Evolutionary conservation across 2,329 filamentous ascomycete genomes (phyloP), one percentile per base, ranked within the genome.

Genomic region (Neopestalotiopsis rosae): DNA sequence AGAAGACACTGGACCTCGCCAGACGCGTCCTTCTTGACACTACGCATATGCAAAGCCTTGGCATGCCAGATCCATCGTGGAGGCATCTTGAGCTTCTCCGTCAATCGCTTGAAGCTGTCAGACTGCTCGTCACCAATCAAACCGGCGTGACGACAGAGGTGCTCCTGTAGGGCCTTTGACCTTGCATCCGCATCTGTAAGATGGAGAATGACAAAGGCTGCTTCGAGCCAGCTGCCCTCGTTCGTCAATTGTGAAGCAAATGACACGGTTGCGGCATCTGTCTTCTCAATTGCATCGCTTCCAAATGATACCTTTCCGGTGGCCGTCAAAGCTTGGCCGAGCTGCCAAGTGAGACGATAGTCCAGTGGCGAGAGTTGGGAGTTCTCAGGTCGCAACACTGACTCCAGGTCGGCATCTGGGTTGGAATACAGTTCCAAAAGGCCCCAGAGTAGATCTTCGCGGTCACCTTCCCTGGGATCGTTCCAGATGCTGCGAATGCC

Each of bases 381-480:
- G 72, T 94, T 94, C 75, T 94, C 90, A 0, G 94, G 93, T 14
- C 91, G 88, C 40, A 98, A 82, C 17, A 94, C 86, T 45, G 91
- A 88, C 73, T 94, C 93, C 2, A 97, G 78, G 63, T 87, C 84
- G 58, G 81, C 84, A 13, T 82, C 77, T 10, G 82, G 81, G n/a
- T 89, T 84, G 1, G 94, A 89, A 75, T 94, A 97, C 4, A 97
- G 85, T 78, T 93, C 94, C 64, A 99, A 82, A 0, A 99, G 86
- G 13, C 94, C 92, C 92, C 95, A 97, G 1, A 98, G 85, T 7
- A 97, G 85, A 77, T 97, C 94, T 76, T 96, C 90, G 56, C 91
- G 87, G 34, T 83, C 80, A 32, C 88, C 85, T 13, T 85, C 83
- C 65, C 89, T 82, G 3, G 84, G 81, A 71, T 92, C 89, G 20